These are phyloP conservation scores for Xylogone sp. DNA, from an alignment of 2,329 filamentous ascomycete species.

Conservation along the genomic window DNA sequence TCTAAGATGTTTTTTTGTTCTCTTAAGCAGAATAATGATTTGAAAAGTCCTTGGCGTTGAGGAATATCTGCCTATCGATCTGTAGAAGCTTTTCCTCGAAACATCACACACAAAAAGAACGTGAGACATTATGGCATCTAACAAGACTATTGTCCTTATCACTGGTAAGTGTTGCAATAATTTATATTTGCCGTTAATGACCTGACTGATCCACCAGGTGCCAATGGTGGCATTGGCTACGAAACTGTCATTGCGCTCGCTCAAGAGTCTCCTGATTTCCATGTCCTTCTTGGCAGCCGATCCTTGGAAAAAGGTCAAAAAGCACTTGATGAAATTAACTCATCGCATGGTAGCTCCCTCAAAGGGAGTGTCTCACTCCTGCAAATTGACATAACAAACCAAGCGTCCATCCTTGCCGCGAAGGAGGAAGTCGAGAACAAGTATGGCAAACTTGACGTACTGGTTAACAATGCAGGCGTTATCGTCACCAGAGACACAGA, in stretches of 20 bases:
- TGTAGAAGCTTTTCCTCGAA: too few species aligned
- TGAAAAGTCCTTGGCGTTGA: too few species aligned
- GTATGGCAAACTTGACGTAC: constrained; percentile 25
- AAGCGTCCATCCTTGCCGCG: constrained; percentile 6
- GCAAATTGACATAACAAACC: constrained; percentile 14
- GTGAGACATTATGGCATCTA: constrained; percentile 5
- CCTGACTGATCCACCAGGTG: constrained; percentile 30
- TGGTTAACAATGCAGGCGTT: constrained; percentile 21
- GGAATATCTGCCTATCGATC: too few species aligned
- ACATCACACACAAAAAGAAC: too few species aligned
- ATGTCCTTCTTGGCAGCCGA: constrained; percentile 20
- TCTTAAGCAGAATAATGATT: too few species aligned
- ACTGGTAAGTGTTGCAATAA: constrained; percentile 6
- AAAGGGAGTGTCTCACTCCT: constrained; percentile 11
- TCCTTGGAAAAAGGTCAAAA: constrained; percentile 13
- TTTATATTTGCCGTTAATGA: background rate
- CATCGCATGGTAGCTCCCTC: constrained; percentile 19
- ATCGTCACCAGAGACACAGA: background rate
- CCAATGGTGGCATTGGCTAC: constrained; percentile 37
- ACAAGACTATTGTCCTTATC: constrained; percentile 10
- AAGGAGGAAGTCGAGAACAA: constrained; percentile 5
- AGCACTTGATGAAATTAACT: constrained; percentile 21
- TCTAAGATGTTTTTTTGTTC: too few species aligned
- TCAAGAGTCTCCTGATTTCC: constrained; percentile 8
- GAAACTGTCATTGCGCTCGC: constrained; percentile 26